These are phyloP conservation scores for Huntiella abstrusa DNA, from an alignment of 2,329 filamentous ascomycete species.

Conservation along the genomic window DNA sequence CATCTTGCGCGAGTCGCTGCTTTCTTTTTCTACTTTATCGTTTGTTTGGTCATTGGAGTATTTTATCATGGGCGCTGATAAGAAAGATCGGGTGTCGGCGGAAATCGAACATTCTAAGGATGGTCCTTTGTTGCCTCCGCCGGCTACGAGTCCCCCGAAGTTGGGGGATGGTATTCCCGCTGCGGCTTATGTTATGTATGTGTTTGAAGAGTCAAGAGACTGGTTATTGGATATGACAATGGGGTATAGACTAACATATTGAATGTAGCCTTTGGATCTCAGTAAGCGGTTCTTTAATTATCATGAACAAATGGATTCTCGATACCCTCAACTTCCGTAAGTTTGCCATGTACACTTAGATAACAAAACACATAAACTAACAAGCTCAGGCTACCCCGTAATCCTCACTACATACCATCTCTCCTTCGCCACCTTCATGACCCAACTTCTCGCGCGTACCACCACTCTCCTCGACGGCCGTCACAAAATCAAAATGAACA, in stretches of 20 bases:
- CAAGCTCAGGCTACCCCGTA: slow-evolving; percentile 46
- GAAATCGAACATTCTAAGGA: slow-evolving; percentile 44
- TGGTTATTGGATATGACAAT: no score
- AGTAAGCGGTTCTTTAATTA: slow-evolving; percentile 81
- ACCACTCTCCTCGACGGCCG: slow-evolving; percentile 81
- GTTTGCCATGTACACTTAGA: slow-evolving; percentile 9
- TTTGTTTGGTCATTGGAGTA: no score
- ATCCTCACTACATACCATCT: slow-evolving; percentile 94
- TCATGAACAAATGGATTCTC: slow-evolving; percentile 99
- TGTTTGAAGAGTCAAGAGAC: slow-evolving; percentile 11
- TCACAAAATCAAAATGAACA: slow-evolving; percentile 94
- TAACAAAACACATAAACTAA: not conserved
- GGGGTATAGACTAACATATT: not conserved
- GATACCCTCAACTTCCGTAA: slow-evolving; percentile 59
- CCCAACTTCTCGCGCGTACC: slow-evolving; percentile 78
- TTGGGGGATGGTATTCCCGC: slow-evolving; percentile 56
- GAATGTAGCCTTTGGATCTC: slow-evolving; percentile 48
- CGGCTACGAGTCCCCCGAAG: slow-evolving; percentile 58
- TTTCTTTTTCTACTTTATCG: no score
- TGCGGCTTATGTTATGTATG: slow-evolving; percentile 63
- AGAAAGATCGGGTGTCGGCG: slow-evolving; percentile 71
- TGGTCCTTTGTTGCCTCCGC: slow-evolving; percentile 26
- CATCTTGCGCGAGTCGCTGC: no score
- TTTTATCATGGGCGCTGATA: slow-evolving; percentile 30
- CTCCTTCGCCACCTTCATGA: slow-evolving; percentile 81